Base-by-base conservation (phyloP, 441 rosid species). In the Biscutella laevigata region DNA sequence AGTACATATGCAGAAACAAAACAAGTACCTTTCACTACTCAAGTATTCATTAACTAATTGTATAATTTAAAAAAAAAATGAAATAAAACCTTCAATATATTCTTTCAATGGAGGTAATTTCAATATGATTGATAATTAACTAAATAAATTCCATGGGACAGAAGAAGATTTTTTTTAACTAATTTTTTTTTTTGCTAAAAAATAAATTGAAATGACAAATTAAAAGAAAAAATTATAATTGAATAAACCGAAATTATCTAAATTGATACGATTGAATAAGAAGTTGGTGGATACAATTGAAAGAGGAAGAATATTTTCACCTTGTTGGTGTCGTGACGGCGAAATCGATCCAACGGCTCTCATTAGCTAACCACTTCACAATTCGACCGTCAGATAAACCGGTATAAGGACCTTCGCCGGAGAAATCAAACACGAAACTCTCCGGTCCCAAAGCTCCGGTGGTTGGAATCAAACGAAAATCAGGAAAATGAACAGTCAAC, bases 311-410 rank as follows among this genome's bases (percentile, higher is more conserved):
- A 11, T n/a, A 28, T 1, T 8, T 5, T 21, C 64, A 77, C 83
- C 83, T 77, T 14, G 57, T n/a, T 2, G 56, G 61, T 4, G 75
- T 74, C 61, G 80, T 60, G 37, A 56, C 47, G 21, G 84, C 77
- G 38, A 78, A 81, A 53, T 65, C 40, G 4, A 62, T 54, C 88
- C 88, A 78, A 28, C 75, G 66, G 43, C 67, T 59, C 19, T 72
- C 68, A 43, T 57, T 64, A 42, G 51, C 58, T 10, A 38, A 22
- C 84, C 84, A 78, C 54, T 74, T 81, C 34, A 81, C 60, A 26
- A 78, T 71, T 25, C 82, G 68, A 53, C 88, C 84, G 21, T 72
- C 80, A 12, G 84, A 74, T 40, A 78, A 35, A 48, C 88, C 84
- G 2, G 78, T 75, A 38, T 71, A 82, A 9, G 82, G 84, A 7